Base-by-base conservation (phyloP, 83 land plant genomes). In the Diphasiastrum complanatum region DNA sequence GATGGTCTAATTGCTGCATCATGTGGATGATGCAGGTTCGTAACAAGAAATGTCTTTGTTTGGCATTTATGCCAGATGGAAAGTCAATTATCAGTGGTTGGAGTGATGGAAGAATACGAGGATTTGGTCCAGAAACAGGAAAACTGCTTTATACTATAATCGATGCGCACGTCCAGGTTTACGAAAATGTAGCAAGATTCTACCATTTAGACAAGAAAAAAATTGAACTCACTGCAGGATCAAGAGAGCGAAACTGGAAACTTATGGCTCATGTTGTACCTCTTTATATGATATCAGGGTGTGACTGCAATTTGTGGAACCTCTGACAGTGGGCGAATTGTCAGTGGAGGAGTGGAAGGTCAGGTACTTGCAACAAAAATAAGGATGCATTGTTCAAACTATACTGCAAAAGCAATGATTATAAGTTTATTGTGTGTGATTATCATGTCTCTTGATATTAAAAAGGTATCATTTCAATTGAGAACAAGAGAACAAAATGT, bases 1-100 rank as follows among this genome's bases (percentile, higher is more conserved):
- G 16, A 16, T 54, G 24, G 3, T 54, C 33, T 54, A 5, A 25
- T 33, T 54, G 30, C 24, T n/a, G 30, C 8, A 4, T 16, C 22
- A 35, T 59, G 33, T 34, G 10, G 5, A 4, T 41, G n/a, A 10
- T 66, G 33, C 69, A 66, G 69, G 73, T 74, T 18, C 74, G 65
- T 2, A 67, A 68, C 29, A n/a, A 74, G 47, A 70, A 72, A 45
- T 74, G 77, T 48, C 33, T 61, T 19, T 60, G 77, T 46, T 37
- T 69, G 25, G 59, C 57, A 10, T 74, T 74, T 45, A 74, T 74
- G 77, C 77, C 77, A 2, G 77, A 74, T 46, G 77, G 77, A 40
- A 74, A 62, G 55, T 68, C 77, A 1, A n/a, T 74, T 26, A 45
- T 74, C 19, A 74, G 73, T 30, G 77, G 77, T 22, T 74, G 77